Evolutionary conservation across 176 grass and related monocot genomes (phyloP).

Genomic region (Oryza meridionalis): DNA sequence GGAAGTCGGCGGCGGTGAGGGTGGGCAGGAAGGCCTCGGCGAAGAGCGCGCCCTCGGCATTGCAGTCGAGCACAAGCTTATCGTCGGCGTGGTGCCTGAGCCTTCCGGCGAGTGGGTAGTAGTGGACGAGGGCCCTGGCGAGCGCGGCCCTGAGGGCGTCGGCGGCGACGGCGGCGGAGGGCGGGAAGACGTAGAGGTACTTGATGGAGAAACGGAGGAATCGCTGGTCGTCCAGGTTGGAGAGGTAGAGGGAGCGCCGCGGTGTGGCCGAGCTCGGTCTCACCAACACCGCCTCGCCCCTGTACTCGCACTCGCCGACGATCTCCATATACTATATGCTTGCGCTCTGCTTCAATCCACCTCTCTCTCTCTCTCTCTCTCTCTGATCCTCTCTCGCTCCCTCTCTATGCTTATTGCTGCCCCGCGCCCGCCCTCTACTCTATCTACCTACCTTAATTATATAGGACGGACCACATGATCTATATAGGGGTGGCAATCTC

Average conservation of each 20-base stretch:
- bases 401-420: no score
- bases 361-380: no score
- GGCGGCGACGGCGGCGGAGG: constrained; percentile 35
- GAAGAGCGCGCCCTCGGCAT: constrained; percentile 80
- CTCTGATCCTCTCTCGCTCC: no score
- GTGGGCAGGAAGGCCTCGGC: constrained; percentile 49
- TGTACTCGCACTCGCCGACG: constrained; percentile 66
- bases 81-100: constrained; percentile 41
- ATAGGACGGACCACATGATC: no score
- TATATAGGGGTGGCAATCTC: no score
- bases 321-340: constrained; percentile 10
- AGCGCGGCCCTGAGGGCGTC: constrained; percentile 54
- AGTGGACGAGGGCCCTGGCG: constrained; percentile 63
- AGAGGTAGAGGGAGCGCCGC: constrained; percentile 63
- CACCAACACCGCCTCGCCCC: constrained; percentile 46
- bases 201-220: constrained; percentile 99
- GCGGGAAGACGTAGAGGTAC: constrained; percentile 75
- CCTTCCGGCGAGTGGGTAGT: constrained; percentile 82
- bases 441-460: no score
- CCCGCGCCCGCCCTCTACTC: no score
- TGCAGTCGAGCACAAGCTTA: constrained; percentile 83
- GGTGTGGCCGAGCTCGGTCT: constrained; percentile 55
- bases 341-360: no score
- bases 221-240: constrained; percentile 93
- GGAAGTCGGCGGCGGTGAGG: constrained; percentile 58